A percentile compares a stretch with the other conserved stretches of the same genome.
Evolutionary conservation across 176 grass and related monocot genomes (phyloP).

Genomic region (Coix lacrymajobi): DNA sequence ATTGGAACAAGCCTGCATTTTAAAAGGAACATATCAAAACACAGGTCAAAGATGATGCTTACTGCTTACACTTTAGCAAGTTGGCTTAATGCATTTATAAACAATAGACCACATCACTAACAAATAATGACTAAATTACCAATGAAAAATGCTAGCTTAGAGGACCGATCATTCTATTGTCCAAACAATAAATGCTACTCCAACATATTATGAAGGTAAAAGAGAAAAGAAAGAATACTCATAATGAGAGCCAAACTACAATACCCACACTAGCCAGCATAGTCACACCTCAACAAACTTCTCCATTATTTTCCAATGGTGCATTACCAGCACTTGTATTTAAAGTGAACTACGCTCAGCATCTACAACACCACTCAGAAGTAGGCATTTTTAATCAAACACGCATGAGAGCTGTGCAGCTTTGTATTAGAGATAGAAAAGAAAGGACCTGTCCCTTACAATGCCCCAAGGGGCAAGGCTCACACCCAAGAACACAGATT

Average conservation of each 20-base stretch:
- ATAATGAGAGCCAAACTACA: not conserved
- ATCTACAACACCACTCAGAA: constrained; percentile 11
- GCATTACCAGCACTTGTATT: not conserved
- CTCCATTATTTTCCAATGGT: constrained; percentile 3
- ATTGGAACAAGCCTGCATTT: constrained; percentile 83
- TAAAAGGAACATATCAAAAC: constrained; percentile 24
- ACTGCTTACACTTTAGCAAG: constrained; percentile 4
- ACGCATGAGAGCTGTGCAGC: not conserved
- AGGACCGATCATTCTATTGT: constrained; percentile 2
- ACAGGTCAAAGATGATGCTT: constrained; percentile 14
- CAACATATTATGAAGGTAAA: constrained; percentile 11
- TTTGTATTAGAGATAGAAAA: not conserved
- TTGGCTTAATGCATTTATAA: constrained; percentile 2
- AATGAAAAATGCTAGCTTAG: constrained; percentile 4
- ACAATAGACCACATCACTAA: not conserved
- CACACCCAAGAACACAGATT: not conserved
- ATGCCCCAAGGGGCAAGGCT: not conserved
- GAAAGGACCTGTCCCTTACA: not conserved
- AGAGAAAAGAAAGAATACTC: not conserved
- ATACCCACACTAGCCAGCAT: not conserved
- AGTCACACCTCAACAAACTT: constrained; percentile 1
- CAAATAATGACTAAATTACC: constrained; percentile 4
- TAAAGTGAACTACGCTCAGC: constrained; percentile 19
- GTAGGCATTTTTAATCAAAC: not conserved
- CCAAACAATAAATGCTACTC: constrained; percentile 2